phyloP scores from a whole-genome alignment of 2,329 filamentous ascomycete species.

The Neofusicoccum ribis region DNA sequence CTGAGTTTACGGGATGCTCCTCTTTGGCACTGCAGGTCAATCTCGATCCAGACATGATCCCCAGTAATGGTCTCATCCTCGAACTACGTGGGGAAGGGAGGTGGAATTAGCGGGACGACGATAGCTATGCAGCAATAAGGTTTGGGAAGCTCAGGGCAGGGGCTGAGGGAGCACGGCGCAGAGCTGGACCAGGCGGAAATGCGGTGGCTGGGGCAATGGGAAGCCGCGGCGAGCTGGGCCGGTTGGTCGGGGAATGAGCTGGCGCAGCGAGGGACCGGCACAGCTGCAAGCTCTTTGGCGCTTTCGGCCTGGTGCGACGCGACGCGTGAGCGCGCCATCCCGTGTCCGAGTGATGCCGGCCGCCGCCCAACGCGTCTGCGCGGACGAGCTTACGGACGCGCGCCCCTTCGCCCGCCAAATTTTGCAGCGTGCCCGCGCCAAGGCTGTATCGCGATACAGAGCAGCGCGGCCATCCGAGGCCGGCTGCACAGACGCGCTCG shows the following conservation, averaged over 20 bases:
- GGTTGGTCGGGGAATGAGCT: too few relatives aligned
- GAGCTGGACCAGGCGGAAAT: too few relatives aligned
- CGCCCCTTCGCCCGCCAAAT: neutral
- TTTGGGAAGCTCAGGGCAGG: too few relatives aligned
- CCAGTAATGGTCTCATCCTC: neutral
- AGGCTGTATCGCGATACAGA: constrained; percentile 8
- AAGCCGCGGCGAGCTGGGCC: too few relatives aligned
- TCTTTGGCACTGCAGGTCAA: too few relatives aligned
- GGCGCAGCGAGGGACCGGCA: neutral
- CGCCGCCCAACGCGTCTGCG: neutral
- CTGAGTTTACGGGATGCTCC: too few relatives aligned
- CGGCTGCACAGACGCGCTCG: neutral
- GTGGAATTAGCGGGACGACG: too few relatives aligned
- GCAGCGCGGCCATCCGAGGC: neutral
- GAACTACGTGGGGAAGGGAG: neutral
- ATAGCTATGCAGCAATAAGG: too few relatives aligned
- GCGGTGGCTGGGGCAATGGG: too few relatives aligned
- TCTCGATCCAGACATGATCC: too few relatives aligned
- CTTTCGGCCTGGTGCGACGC: neutral
- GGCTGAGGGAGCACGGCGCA: too few relatives aligned
- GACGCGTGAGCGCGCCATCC: neutral
- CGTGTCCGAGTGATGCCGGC: neutral
- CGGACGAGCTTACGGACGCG: neutral
- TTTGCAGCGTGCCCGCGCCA: neutral
- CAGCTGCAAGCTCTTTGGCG: neutral